These are phyloP conservation scores for Yamadazyma paraphyllophila DNA, from an alignment of 805 yeast species.

Conservation along the genomic window DNA sequence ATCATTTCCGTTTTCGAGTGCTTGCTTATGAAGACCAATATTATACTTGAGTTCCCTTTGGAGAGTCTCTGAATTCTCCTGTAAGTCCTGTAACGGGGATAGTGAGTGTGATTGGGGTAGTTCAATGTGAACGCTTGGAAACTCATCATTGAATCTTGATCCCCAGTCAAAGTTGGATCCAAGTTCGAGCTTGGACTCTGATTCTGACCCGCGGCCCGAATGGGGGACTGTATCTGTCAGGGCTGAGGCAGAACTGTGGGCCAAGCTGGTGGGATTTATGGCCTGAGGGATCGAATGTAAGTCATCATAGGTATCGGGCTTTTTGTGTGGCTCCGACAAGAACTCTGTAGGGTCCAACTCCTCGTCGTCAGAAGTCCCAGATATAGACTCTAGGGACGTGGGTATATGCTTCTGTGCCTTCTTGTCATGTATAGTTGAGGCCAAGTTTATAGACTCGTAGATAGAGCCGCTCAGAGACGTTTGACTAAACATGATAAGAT, in stretches of 20 bases:
- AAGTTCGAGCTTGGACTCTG: too few species aligned
- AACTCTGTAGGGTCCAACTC: constrained; percentile 28
- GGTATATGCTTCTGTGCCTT: neutral
- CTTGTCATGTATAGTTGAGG: constrained; percentile 9
- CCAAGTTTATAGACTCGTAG: constrained; percentile 14
- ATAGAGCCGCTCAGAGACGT: constrained; percentile 6
- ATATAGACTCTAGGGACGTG: neutral
- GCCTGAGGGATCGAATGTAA: too few species aligned
- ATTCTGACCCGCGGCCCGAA: neutral
- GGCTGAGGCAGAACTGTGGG: constrained; percentile 2
- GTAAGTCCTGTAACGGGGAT: constrained; percentile 11
- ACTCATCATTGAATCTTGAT: too few species aligned
- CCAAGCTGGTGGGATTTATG: too few species aligned
- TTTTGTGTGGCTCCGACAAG: constrained; percentile 12
- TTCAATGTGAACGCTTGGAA: neutral
- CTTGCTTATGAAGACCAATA: constrained; percentile 11
- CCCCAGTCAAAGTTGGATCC: too few species aligned
- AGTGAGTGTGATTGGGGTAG: neutral
- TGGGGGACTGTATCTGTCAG: constrained; percentile 10
- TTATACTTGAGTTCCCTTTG: constrained; percentile 3
- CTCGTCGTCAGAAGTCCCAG: constrained; percentile 10
- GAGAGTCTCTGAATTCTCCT: constrained; percentile 7
- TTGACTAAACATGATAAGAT: constrained; percentile 1
- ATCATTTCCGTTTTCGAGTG: constrained; percentile 33
- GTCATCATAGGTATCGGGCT: too few species aligned